These are phyloP conservation scores for Cichorium intybus DNA, from an alignment of 140 eudicot genomes.

Conservation along the genomic window DNA sequence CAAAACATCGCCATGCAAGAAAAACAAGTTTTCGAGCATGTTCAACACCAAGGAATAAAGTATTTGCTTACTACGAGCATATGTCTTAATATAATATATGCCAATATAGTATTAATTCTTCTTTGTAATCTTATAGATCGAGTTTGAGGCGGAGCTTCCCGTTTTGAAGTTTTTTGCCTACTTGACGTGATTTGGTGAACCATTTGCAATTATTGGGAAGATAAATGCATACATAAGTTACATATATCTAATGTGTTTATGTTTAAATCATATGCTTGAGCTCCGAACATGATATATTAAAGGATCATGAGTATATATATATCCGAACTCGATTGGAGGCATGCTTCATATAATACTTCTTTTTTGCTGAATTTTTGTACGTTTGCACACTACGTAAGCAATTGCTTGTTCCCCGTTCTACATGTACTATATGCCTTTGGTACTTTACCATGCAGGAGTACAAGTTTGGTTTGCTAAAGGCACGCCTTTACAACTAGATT, in stretches of 20 bases:
- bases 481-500: background rate
- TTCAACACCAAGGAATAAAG: constrained; percentile 7
- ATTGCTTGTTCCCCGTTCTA: background rate
- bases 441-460: background rate
- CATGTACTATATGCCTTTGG: background rate
- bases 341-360: constrained; percentile 4
- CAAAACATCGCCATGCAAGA: too few relatives aligned
- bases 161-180: background rate
- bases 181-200: background rate
- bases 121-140: background rate
- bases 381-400: background rate
- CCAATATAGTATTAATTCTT: background rate
- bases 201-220: background rate
- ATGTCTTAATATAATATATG: background rate
- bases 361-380: background rate
- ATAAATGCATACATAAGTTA: background rate
- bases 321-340: background rate
- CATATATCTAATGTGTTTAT: background rate
- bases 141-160: constrained; percentile 7
- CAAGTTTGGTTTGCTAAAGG: background rate
- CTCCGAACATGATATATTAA: background rate
- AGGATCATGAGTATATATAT: constrained; percentile 3
- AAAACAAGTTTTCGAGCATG: too few relatives aligned
- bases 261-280: background rate
- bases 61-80: background rate